These are phyloP conservation scores for Austroboletus festivus DNA, from an alignment of 768 basidiomycete genomes.

Conservation along the genomic window DNA sequence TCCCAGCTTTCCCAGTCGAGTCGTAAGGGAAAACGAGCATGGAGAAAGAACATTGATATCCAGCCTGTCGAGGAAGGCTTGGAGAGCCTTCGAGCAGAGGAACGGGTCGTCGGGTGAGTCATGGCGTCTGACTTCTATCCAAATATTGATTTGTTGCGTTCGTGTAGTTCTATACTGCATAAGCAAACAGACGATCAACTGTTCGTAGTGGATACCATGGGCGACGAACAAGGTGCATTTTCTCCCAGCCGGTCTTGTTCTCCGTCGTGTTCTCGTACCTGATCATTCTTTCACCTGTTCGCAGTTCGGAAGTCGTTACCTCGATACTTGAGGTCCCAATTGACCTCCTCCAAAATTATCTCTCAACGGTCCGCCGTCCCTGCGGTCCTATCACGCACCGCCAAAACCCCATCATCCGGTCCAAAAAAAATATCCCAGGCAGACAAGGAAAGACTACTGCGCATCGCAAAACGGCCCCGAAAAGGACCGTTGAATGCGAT, in stretches of 20 bases:
- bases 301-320: constrained; percentile 60
- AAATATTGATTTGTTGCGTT: not conserved
- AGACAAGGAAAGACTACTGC: constrained; percentile 72
- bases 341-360: constrained; percentile 78
- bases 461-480: constrained; percentile 70
- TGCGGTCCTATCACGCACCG: constrained; percentile 63
- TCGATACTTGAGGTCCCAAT: constrained; percentile 47
- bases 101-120: constrained; percentile 72
- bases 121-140: not conserved
- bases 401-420: constrained; percentile 25
- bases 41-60: constrained; percentile 92
- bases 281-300: too few relatives aligned
- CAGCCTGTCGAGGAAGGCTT: constrained; percentile 72
- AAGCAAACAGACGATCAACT: constrained; percentile 69
- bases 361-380: constrained; percentile 85
- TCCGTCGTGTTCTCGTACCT: too few relatives aligned
- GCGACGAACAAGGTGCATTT: constrained; percentile 64
- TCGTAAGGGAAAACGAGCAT: constrained; percentile 88
- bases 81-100: constrained; percentile 77
- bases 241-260: too few relatives aligned
- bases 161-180: constrained; percentile 54
- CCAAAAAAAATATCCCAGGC: constrained; percentile 46
- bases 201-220: constrained; percentile 77
- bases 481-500: constrained; percentile 72
- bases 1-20: constrained; percentile 54